Evolutionary conservation across 176 grass and related monocot species (phyloP), one percentile per base, ranked within the genome.

Genomic region (Oropetium thomaeum): DNA sequence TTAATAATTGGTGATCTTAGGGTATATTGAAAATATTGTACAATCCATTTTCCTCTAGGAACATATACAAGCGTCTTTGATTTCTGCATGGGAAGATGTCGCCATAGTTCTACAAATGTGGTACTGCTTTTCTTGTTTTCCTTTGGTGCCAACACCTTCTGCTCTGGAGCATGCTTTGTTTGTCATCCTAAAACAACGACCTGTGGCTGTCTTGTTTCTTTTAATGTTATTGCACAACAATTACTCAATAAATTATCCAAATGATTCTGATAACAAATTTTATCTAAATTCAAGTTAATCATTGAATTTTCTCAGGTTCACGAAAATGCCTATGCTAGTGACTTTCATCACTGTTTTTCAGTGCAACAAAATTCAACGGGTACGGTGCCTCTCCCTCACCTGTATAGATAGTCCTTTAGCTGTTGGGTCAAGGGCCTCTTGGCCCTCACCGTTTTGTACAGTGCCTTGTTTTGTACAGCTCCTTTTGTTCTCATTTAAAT

Each of bases 341-440:
- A 94, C 32, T 98, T 98, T 76, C 95, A 94, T 81, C 95, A 98
- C 71, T 98, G 95, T 76, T 98, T 89, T 67, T 79, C 79, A 49
- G 22, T 83, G 67, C 78, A 84, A 31, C 75, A 81, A 80, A 98
- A 98, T 86, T 89, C 81, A 53, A 88, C 86, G 10, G 91, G 95
- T 92, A 85, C 7, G n/a, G 15, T 2, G n/a, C n/a, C n/a, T n/a
- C n/a, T n/a, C n/a, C n/a, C n/a, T n/a, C n/a, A n/a, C n/a, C n/a
- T n/a, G n/a, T n/a, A n/a, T n/a, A n/a, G n/a, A n/a, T n/a, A n/a
- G n/a, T n/a, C n/a, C n/a, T n/a, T n/a, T n/a, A n/a, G n/a, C n/a
- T n/a, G n/a, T n/a, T n/a, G n/a, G n/a, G n/a, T n/a, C n/a, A n/a
- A n/a, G n/a, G n/a, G n/a, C n/a, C n/a, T n/a, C n/a, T n/a, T n/a